A percentile compares a stretch with the other conserved stretches of the same genome.
Conservation (phyloP, 202 grass and related monocot species). For the Hordeum pubiflorum region DNA sequence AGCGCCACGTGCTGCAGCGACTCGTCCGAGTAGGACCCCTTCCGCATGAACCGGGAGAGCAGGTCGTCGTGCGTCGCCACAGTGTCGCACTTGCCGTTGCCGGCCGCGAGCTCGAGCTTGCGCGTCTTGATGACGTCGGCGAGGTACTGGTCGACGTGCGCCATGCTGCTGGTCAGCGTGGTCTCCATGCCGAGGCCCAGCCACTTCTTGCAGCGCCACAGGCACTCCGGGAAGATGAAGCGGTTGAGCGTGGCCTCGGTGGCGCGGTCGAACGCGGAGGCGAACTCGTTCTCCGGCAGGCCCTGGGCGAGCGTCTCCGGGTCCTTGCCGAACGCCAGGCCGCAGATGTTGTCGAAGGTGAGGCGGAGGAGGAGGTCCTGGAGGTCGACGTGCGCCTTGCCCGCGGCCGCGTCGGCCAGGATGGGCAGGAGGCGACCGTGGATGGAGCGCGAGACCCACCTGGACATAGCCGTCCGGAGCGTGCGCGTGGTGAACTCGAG, state of each 20-base stretch:
- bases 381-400: conserved; percentile 45
- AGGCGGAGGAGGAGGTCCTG: conserved; percentile 93
- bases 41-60: conserved; percentile 94
- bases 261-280: conserved; percentile 76
- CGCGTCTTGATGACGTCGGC: conserved; percentile 80
- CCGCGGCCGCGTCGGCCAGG: conserved; percentile 35
- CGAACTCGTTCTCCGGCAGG: conserved; percentile 78
- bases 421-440: conserved; percentile 72
- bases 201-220: conserved; percentile 92
- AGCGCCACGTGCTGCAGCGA: conserved; percentile 86
- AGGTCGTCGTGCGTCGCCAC: conserved; percentile 63
- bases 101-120: conserved; percentile 67
- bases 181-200: conserved; percentile 80
- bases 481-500: conserved; percentile 94
- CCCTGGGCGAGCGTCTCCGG: conserved; percentile 65
- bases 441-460: conserved; percentile 84
- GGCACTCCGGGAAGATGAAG: conserved; percentile 86
- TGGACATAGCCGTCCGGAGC: conserved; percentile 67
- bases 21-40: conserved; percentile 71
- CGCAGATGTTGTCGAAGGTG: conserved; percentile 98
- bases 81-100: neutral
- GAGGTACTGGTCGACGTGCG: conserved; percentile 79
- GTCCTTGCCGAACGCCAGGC: conserved; percentile 79
- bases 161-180: conserved; percentile 63
- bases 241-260: conserved; percentile 83